Conservation (phyloP, 2,329 filamentous ascomycete genomes). For the Talaromyces sp. region DNA sequence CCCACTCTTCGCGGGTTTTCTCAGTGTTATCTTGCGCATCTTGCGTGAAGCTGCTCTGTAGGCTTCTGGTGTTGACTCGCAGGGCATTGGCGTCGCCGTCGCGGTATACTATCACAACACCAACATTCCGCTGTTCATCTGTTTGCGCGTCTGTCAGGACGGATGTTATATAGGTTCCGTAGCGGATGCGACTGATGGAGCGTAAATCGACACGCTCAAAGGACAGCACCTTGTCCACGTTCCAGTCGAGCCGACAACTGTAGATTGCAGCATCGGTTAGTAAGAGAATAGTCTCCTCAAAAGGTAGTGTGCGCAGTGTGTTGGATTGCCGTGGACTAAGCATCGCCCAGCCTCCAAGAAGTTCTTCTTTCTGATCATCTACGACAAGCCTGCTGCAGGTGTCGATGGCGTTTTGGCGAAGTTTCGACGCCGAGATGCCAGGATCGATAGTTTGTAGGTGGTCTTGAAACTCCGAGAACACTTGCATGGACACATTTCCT, state of each 20-base stretch:
- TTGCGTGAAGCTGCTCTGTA: slow-evolving; percentile 57
- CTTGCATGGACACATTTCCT: slow-evolving; percentile 75
- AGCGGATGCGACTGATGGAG: slow-evolving; percentile 67
- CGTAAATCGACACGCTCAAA: slow-evolving; percentile 81
- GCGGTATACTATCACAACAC: slow-evolving; percentile 74
- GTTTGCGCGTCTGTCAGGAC: slow-evolving; percentile 73
- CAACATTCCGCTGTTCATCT: slow-evolving; percentile 76
- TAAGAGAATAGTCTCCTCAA: slow-evolving; percentile 84
- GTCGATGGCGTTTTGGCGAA: slow-evolving; percentile 86
- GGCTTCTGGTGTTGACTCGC: slow-evolving; percentile 78
- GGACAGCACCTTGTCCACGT: slow-evolving; percentile 85
- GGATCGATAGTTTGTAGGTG: slow-evolving; percentile 93
- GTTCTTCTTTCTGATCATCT: slow-evolving; percentile 74
- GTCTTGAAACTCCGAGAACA: slow-evolving; percentile 92
- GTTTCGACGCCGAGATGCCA: slow-evolving; percentile 76
- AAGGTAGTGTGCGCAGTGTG: slow-evolving; percentile 64
- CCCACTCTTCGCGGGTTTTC: slow-evolving; percentile 33
- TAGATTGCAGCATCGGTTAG: slow-evolving; percentile 83
- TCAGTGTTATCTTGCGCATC: slow-evolving; percentile 21
- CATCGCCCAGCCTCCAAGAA: slow-evolving; percentile 85
- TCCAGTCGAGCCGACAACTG: slow-evolving; percentile 89
- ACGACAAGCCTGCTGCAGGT: slow-evolving; percentile 83
- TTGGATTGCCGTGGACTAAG: slow-evolving; percentile 70
- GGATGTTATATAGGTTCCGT: slow-evolving; percentile 86
- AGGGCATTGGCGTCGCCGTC: slow-evolving; percentile 67